Percentiles rank a stretch among this genome's conserved stretches.
These are phyloP conservation scores for Dianthus caryophyllus DNA, from an alignment of 148 eudicot genomes.

Conservation along the genomic window DNA sequence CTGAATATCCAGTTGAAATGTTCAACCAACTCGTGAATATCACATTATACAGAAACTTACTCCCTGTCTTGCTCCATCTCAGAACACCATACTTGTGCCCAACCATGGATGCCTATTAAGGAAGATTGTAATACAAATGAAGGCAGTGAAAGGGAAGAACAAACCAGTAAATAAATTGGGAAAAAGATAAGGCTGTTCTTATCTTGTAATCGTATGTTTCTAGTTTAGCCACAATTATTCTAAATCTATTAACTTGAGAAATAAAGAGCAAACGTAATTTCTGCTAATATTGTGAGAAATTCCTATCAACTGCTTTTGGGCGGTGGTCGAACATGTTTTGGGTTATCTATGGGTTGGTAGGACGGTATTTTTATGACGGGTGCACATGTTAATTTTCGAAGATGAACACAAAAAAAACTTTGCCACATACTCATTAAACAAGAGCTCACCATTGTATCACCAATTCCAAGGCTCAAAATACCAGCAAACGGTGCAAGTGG, in stretches of 20 bases:
- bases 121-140: slow-evolving; percentile 10
- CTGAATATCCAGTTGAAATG: background rate
- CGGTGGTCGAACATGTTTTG: no score
- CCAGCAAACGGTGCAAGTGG: slow-evolving; percentile 99
- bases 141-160: background rate
- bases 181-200: background rate
- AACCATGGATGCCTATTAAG: slow-evolving; percentile 83
- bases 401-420: background rate
- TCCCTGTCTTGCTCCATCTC: slow-evolving; percentile 93
- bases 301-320: background rate
- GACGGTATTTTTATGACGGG: no score
- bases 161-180: background rate
- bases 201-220: background rate
- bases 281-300: background rate
- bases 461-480: slow-evolving; percentile 96
- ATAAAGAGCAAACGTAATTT: background rate
- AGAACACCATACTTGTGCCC: slow-evolving; percentile 94
- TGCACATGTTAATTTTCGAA: no score
- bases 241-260: background rate
- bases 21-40: slow-evolving; percentile 4
- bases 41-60: slow-evolving; percentile 35
- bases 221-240: background rate
- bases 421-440: background rate
- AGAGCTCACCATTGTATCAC: slow-evolving; percentile 91
- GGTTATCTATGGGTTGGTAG: no score